phyloP scores from a whole-genome alignment of 805 yeast species.

The Danielia reshetovae region DNA sequence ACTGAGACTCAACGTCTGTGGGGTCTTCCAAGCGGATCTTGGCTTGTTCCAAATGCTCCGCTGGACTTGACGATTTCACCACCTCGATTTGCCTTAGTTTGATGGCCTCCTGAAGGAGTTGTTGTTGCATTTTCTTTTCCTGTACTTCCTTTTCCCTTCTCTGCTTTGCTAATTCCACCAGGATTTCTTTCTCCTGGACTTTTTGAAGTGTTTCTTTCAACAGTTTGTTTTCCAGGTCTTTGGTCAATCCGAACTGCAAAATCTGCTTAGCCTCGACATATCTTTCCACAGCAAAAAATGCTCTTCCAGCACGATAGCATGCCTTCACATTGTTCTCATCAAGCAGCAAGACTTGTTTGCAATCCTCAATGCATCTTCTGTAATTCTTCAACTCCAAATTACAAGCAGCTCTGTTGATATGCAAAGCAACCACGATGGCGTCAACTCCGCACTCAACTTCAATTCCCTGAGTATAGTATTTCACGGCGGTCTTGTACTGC shows the following conservation, averaged over 20 bases:
- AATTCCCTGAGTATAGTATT: constrained; percentile 74
- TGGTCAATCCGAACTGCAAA: constrained; percentile 56
- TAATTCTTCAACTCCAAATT: constrained; percentile 82
- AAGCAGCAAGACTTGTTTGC: constrained; percentile 60
- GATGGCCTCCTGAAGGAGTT: constrained; percentile 55
- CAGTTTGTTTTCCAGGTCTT: constrained; percentile 59
- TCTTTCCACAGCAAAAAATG: constrained; percentile 64
- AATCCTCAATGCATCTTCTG: constrained; percentile 82
- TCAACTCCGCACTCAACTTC: constrained; percentile 60
- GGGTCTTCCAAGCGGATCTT: constrained; percentile 58
- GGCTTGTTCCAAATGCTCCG: constrained; percentile 51
- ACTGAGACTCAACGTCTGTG: constrained; percentile 67
- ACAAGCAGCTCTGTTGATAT: constrained; percentile 85
- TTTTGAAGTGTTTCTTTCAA: constrained; percentile 44
- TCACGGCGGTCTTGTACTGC: constrained; percentile 72
- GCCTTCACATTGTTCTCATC: constrained; percentile 81
- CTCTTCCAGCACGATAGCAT: constrained; percentile 77
- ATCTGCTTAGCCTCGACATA: constrained; percentile 70
- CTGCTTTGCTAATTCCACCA: constrained; percentile 24
- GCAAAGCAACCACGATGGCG: constrained; percentile 58
- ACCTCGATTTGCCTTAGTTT: constrained; percentile 52
- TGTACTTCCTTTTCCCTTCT: constrained; percentile 36
- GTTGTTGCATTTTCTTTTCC: constrained; percentile 38
- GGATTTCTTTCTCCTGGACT: constrained; percentile 33
- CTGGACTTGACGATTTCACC: constrained; percentile 49